Conservation (phyloP, 345 rosid species). For the Salix viminalis region DNA sequence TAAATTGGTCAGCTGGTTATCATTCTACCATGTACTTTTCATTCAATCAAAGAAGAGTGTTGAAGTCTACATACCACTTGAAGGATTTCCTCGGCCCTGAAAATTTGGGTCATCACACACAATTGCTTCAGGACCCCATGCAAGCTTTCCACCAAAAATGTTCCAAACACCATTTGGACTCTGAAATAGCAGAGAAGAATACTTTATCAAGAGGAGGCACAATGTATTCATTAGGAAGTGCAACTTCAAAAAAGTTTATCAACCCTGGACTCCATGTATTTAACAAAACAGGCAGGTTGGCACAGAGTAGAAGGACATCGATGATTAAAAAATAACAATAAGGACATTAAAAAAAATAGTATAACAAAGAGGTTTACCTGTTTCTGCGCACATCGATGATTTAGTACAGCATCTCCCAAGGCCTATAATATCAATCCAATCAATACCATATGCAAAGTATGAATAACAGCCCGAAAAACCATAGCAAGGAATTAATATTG, state of each 20-base stretch:
- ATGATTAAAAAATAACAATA: background rate
- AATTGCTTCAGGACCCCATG: conserved; percentile 56
- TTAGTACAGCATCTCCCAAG: conserved; percentile 51
- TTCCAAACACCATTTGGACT: conserved; percentile 56
- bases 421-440: conserved; percentile 25
- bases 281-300: background rate
- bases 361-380: conserved; percentile 21
- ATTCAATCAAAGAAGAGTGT: background rate
- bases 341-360: background rate
- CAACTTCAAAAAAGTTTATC: background rate
- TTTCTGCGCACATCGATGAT: conserved; percentile 55
- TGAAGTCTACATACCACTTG: conserved; percentile 33
- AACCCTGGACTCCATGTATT: background rate
- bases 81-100: conserved; percentile 49
- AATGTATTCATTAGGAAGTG: background rate
- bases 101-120: conserved; percentile 54
- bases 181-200: conserved; percentile 21
- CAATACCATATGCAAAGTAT: background rate
- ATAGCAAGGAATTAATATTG: background rate
- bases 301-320: background rate
- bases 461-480: background rate
- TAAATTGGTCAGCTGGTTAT: background rate
- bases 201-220: background rate
- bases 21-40: background rate
- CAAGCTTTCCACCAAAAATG: conserved; percentile 46